phyloP scores from a whole-genome alignment of 108 stramenopile species.

The Stephanodiscus triporus region DNA sequence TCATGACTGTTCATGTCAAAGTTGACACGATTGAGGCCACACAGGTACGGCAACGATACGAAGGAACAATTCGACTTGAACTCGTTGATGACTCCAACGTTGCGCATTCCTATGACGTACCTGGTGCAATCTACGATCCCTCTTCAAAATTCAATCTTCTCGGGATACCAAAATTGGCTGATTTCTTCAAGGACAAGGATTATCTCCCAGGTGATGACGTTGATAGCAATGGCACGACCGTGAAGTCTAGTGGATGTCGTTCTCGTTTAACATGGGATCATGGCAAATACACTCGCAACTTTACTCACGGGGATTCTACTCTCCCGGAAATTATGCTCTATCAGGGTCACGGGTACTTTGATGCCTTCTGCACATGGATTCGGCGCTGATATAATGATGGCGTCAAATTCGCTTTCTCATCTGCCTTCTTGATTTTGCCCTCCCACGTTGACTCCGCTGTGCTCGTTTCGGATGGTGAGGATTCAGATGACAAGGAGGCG shows the following conservation, averaged over 20 bases:
- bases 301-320: background rate
- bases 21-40: background rate
- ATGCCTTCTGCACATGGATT: slow-evolving; percentile 6
- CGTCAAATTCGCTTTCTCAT: slow-evolving; percentile 1
- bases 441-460: background rate
- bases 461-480: background rate
- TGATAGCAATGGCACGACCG: background rate
- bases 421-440: background rate
- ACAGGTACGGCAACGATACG: background rate
- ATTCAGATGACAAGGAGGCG: background rate
- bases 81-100: background rate
- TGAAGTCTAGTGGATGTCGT: background rate
- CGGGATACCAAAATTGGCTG: background rate
- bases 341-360: slow-evolving; percentile 1
- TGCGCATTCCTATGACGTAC: slow-evolving; percentile 1
- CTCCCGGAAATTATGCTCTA: slow-evolving; percentile 2
- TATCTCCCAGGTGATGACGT: background rate
- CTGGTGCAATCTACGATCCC: background rate
- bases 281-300: background rate
- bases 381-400: background rate
- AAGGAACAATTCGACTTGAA: background rate
- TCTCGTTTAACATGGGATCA: background rate
- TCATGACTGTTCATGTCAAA: background rate
- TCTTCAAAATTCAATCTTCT: background rate
- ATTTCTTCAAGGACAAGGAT: background rate